Conservation (phyloP, 768 basidiomycete genomes). For the Leucocoprinus sp. region DNA sequence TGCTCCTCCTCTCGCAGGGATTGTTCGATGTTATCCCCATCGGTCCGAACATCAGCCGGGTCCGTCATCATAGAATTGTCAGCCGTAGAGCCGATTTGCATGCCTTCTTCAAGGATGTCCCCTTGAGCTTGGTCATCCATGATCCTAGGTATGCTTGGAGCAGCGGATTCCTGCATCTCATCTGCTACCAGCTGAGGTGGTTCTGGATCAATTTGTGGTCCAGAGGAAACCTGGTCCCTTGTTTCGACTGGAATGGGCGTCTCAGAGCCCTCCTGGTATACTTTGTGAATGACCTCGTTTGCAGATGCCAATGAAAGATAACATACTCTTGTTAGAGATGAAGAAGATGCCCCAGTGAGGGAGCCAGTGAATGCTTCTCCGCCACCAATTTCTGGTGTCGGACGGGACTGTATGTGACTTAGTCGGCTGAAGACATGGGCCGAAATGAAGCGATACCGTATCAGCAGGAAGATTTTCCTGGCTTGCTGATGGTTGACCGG, state of each 20-base stretch:
- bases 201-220: not conserved
- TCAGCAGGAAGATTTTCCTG: not conserved
- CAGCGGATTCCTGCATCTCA: not conserved
- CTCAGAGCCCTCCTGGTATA: slow-evolving; percentile 3
- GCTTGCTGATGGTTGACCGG: slow-evolving; percentile 16
- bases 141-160: not conserved
- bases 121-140: not conserved
- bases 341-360: slow-evolving; percentile 24
- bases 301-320: not conserved
- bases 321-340: slow-evolving; percentile 19
- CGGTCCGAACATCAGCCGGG: not conserved
- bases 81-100: not conserved
- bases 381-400: slow-evolving; percentile 10
- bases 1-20: slow-evolving; percentile 16
- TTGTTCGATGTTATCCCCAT: slow-evolving; percentile 7
- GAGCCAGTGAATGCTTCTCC: slow-evolving; percentile 25
- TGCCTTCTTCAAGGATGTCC: not conserved
- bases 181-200: not conserved
- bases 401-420: not conserved
- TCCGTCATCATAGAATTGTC: slow-evolving; percentile 7
- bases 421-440: not conserved
- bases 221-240: not conserved
- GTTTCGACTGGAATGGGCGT: not conserved
- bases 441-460: not conserved
- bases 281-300: not conserved